phyloP scores from a whole-genome alignment of 1,284 basidiomycete genomes.

The Melampsora occidentalis region DNA sequence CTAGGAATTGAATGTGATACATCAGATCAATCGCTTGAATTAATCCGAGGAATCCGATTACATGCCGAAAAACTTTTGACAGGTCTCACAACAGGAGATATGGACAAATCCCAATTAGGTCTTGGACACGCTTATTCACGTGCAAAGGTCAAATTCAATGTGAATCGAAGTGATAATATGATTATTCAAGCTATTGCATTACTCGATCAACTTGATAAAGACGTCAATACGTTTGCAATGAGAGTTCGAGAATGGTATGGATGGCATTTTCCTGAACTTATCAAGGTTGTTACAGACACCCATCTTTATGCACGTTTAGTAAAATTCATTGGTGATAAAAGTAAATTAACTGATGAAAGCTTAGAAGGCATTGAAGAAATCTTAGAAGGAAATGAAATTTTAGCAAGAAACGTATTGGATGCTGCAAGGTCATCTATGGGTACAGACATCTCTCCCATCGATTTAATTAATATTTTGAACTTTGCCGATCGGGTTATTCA shows the following conservation, averaged over 20 bases:
- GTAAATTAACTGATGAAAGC: slow-evolving; percentile 62
- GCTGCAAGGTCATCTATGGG: slow-evolving; percentile 95
- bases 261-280: slow-evolving; percentile 99
- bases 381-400: slow-evolving; percentile 78
- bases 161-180: slow-evolving; percentile 99
- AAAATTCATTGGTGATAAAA: slow-evolving; percentile 86
- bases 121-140: slow-evolving; percentile 97
- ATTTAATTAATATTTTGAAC: slow-evolving; percentile 92
- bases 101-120: slow-evolving; percentile 89
- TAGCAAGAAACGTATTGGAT: slow-evolving; percentile 90
- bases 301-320: slow-evolving; percentile 87
- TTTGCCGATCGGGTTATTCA: slow-evolving; percentile 90
- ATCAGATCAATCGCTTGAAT: slow-evolving; percentile 79
- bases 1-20: slow-evolving; percentile 78
- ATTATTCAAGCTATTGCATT: slow-evolving; percentile 99
- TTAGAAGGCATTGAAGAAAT: slow-evolving; percentile 77
- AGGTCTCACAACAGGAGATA: slow-evolving; percentile 82
- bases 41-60: slow-evolving; percentile 88
- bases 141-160: slow-evolving; percentile 99
- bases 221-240: slow-evolving; percentile 99
- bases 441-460: slow-evolving; percentile 82
- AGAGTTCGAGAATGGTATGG: slow-evolving; percentile 98
- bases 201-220: slow-evolving; percentile 98
- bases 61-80: slow-evolving; percentile 85
- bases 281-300: slow-evolving; percentile 91